Evolutionary conservation across 129 eudicot genomes (phyloP).

Genomic region (Dittrichia graveolens): DNA sequence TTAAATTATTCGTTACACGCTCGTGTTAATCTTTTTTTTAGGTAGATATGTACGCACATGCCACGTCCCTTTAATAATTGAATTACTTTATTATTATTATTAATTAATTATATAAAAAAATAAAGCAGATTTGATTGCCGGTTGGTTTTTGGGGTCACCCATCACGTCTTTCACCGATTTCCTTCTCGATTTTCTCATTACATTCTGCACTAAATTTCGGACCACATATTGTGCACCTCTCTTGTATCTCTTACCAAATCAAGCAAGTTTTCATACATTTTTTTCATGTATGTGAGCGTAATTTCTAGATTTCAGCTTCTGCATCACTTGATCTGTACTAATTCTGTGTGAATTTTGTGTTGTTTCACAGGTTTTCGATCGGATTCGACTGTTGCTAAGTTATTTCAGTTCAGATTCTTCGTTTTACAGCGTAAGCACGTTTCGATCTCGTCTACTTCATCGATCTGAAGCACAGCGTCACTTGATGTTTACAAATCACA

Average conservation of each 20-base stretch:
- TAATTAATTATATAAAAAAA: neutral
- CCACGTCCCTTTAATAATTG: neutral
- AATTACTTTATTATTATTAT: neutral
- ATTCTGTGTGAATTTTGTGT: slow-evolving; percentile 9
- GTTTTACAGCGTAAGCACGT: slow-evolving; percentile 16
- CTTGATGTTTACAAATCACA: neutral
- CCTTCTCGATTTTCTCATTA: neutral
- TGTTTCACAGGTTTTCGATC: slow-evolving; percentile 22
- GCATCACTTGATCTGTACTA: neutral
- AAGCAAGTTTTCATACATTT: neutral
- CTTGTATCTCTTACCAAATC: neutral
- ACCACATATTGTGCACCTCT: slow-evolving; percentile 12
- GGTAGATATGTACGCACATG: no score
- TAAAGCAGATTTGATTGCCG: slow-evolving; percentile 10
- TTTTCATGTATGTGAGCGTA: neutral
- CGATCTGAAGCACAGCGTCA: slow-evolving; percentile 7
- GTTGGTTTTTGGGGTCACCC: neutral
- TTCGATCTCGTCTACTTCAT: slow-evolving; percentile 19
- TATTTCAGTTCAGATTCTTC: slow-evolving; percentile 9
- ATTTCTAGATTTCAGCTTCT: neutral
- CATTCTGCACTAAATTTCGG: slow-evolving; percentile 24
- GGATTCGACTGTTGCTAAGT: neutral
- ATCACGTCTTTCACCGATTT: neutral
- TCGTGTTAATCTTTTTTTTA: no score
- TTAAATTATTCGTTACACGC: no score